These are phyloP conservation scores for Cercospora brassicicola DNA, from an alignment of 2,329 filamentous ascomycete genomes.

Conservation along the genomic window DNA sequence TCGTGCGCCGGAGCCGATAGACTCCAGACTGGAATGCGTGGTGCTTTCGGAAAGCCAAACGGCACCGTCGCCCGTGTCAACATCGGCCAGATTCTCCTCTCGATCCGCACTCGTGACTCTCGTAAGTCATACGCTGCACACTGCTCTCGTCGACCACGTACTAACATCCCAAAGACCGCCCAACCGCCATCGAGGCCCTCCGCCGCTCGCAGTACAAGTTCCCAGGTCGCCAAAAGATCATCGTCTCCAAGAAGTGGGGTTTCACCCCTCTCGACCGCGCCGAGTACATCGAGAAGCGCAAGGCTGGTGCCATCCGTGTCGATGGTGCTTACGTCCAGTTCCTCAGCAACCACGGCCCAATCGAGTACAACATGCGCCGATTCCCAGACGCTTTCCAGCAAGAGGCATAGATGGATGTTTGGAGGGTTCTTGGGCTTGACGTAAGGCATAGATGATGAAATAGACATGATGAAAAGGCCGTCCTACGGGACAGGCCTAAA, in stretches of 20 bases:
- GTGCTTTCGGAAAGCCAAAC: constrained; percentile 99
- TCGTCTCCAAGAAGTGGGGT: constrained; percentile 99
- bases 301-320: constrained; percentile 88
- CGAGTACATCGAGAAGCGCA: constrained; percentile 95
- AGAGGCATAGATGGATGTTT: constrained; percentile 34
- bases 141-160: neutral
- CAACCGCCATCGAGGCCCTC: constrained; percentile 94
- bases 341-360: constrained; percentile 86
- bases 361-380: constrained; percentile 83
- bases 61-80: constrained; percentile 99
- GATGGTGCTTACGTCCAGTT: constrained; percentile 99
- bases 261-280: constrained; percentile 98
- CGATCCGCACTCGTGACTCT: constrained; percentile 92
- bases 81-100: constrained; percentile 99
- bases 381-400: constrained; percentile 86
- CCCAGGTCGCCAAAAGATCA: constrained; percentile 99
- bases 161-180: constrained; percentile 63
- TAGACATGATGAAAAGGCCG: constrained; percentile 1
- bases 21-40: constrained; percentile 99
- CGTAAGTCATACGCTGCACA: constrained; percentile 57
- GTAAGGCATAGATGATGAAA: constrained; percentile 14
- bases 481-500: neutral
- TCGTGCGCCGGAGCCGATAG: constrained; percentile 99
- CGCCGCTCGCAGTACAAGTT: constrained; percentile 99
- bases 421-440: constrained; percentile 2